phyloP scores from a whole-genome alignment of 169 alveolate species.

The Plasmodium ovale region DNA sequence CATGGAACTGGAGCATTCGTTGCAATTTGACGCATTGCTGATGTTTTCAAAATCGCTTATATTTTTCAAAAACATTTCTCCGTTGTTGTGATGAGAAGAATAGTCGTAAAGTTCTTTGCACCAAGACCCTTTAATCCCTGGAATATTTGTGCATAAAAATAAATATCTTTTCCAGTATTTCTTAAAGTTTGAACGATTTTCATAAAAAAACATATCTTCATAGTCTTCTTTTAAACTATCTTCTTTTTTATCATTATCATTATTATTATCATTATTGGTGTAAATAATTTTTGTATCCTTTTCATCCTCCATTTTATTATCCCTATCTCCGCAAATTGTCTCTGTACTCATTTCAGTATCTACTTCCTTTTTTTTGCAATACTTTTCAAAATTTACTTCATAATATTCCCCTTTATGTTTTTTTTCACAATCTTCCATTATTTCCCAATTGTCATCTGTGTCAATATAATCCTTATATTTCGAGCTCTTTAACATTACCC shows the following conservation, averaged over 20 bases:
- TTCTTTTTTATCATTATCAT: conserved; percentile 20
- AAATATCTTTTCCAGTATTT: conserved; percentile 74
- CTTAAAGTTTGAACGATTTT: conserved; percentile 31
- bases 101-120: conserved; percentile 61
- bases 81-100: conserved; percentile 27
- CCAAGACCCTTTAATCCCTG: conserved; percentile 69
- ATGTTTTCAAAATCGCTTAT: conserved; percentile 9
- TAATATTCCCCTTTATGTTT: conserved; percentile 56
- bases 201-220: conserved; percentile 4
- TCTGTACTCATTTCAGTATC: neutral
- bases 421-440: conserved; percentile 43
- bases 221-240: neutral
- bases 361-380: neutral
- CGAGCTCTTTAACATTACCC: conserved; percentile 53
- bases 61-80: conserved; percentile 58
- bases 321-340: neutral
- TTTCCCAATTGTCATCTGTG: conserved; percentile 62
- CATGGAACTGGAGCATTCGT: neutral
- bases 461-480: conserved; percentile 74
- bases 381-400: conserved; percentile 22
- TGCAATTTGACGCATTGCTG: neutral
- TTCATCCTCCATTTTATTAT: neutral
- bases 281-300: neutral
- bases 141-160: conserved; percentile 70
- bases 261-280: neutral